These are phyloP conservation scores for Phytopythium sindhum DNA, from an alignment of 352 stramenopile genomes.

Conservation along the genomic window DNA sequence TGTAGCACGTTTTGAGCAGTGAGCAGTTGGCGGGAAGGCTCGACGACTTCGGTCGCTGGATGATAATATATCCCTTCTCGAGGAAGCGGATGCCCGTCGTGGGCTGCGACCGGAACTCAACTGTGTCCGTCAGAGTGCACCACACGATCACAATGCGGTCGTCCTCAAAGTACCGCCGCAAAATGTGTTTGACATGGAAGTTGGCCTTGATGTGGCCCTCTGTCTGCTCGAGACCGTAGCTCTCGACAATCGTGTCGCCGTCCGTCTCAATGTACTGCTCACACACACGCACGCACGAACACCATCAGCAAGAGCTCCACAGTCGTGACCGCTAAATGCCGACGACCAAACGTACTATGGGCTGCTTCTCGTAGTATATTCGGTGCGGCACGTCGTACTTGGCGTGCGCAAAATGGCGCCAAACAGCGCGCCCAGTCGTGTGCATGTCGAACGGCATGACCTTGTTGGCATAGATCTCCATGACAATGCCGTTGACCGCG, in stretches of 20 bases:
- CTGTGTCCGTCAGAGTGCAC: conserved; percentile 31
- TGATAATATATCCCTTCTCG: conserved; percentile 41
- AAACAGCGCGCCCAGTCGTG: conserved; percentile 28
- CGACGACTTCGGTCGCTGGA: conserved; percentile 14
- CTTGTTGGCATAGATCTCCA: conserved; percentile 39
- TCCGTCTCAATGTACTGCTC: conserved; percentile 25
- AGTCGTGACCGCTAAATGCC: neutral
- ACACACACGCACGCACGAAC: neutral
- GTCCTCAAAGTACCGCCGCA: conserved; percentile 28
- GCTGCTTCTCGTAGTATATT: conserved; percentile 36
- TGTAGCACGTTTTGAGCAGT: conserved; percentile 38
- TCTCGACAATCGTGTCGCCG: conserved; percentile 30
- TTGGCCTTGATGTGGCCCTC: conserved; percentile 32
- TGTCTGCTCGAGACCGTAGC: conserved; percentile 27
- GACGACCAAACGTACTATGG: conserved; percentile 2
- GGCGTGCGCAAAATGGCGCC: conserved; percentile 32
- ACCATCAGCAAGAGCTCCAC: neutral
- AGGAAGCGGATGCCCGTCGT: conserved; percentile 32
- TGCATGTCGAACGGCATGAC: conserved; percentile 32
- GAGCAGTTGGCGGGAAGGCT: conserved; percentile 22
- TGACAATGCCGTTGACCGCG: conserved; percentile 27
- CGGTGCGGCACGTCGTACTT: conserved; percentile 32
- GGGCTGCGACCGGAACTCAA: conserved; percentile 33
- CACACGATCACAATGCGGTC: conserved; percentile 36
- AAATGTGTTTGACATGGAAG: conserved; percentile 31